Evolutionary conservation across 306 rosid genomes (phyloP), one percentile per base, ranked within the genome.

Genomic region (Carpinus fangiana): DNA sequence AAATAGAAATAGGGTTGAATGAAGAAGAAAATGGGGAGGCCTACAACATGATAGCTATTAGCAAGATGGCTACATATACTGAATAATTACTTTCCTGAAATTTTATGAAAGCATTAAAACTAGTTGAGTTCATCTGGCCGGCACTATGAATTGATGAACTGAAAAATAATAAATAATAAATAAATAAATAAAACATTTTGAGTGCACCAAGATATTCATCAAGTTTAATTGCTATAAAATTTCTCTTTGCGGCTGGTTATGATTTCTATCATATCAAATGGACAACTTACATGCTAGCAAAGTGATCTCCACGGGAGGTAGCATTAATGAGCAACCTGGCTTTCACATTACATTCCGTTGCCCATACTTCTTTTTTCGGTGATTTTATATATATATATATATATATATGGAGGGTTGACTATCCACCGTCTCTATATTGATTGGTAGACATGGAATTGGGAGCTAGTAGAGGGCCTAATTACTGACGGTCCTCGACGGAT

Each of bases 271-370:
- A 78, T 73, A 77, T 65, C 84, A 66, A 89, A 78, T 83, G 85
- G 89, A 48, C 66, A 86, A 74, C 79, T 87, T 81, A 87, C 59
- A 66, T 81, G 65, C 54, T 51, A 70, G 78, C 83, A 73, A 70
- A 82, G 89, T 88, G 86, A 70, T 68, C 81, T 77, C 76, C 83
- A 88, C 31, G 85, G 82, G 54, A 85, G 65, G 86, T 74, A 77
- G 78, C 41, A 36, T 36, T 41, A 41, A 41, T 41, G 41, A 41
- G 7, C 54, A 74, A 68, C 79, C 85, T 65, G 16, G 61, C 78
- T 73, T 57, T 76, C 21, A 18, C 12, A 5, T 28, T 9, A 61
- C 28, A 26, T 21, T 61, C 5, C 28, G 7, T 62, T 62, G 5
- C 14, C 52, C 52, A 48, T 11, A 11, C 52, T 11, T 48, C 0